A percentile compares a stretch with the other conserved stretches of the same genome.
Evolutionary conservation across 1,284 basidiomycete species (phyloP).

Genomic region (Rhizoctonia solani): DNA sequence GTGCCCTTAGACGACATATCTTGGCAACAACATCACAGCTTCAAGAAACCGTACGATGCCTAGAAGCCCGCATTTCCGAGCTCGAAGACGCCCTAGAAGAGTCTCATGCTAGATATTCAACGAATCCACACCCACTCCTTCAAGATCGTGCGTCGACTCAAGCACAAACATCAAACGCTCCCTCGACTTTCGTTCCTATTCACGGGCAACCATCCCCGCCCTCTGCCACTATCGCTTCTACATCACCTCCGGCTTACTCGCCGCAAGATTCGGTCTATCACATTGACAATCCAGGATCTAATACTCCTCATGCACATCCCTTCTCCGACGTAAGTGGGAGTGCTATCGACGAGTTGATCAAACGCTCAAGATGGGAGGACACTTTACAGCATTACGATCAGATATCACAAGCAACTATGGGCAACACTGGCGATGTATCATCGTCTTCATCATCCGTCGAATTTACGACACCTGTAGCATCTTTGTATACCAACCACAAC

Average conservation of each 20-base stretch:
- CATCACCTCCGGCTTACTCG: constrained; percentile 31
- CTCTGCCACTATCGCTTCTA: constrained; percentile 31
- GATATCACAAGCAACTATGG: constrained; percentile 6
- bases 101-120: constrained; percentile 20
- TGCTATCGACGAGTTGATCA: neutral
- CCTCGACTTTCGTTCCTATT: constrained; percentile 26
- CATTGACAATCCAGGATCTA: neutral
- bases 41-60: constrained; percentile 25
- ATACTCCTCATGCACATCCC: constrained; percentile 6
- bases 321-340: constrained; percentile 14
- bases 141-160: constrained; percentile 15
- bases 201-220: constrained; percentile 28
- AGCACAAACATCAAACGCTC: constrained; percentile 10
- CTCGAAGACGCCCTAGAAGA: constrained; percentile 16
- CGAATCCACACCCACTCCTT: constrained; percentile 29
- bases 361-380: constrained; percentile 4
- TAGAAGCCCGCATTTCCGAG: constrained; percentile 12
- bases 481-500: constrained; percentile 24
- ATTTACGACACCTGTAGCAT: constrained; percentile 24
- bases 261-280: neutral
- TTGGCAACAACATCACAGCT: constrained; percentile 28
- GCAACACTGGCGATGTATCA: constrained; percentile 11
- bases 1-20: constrained; percentile 12
- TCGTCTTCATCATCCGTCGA: constrained; percentile 25
- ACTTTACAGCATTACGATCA: constrained; percentile 16